phyloP scores from a whole-genome alignment of 495 filamentous ascomycete species.

The Staphylotrichum longicolle region DNA sequence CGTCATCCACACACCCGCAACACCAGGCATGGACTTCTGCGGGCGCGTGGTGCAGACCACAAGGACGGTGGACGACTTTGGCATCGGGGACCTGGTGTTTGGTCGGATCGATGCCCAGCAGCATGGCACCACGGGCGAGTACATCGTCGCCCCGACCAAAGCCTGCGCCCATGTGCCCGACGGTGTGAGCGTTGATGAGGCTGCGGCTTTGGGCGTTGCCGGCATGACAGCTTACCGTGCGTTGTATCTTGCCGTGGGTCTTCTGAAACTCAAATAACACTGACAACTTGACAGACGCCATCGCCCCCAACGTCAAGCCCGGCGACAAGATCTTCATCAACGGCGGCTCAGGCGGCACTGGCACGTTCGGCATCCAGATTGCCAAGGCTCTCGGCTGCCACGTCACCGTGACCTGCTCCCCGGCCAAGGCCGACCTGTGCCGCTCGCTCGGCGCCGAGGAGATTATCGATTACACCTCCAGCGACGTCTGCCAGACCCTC shows the following conservation, averaged over 20 bases:
- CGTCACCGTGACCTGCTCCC: slow-evolving; percentile 61
- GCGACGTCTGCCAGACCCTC: slow-evolving; percentile 50
- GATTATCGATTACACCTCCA: slow-evolving; percentile 64
- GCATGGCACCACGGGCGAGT: slow-evolving; percentile 58
- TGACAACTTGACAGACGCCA: slow-evolving; percentile 33
- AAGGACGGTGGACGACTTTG: slow-evolving; percentile 36
- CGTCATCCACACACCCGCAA: slow-evolving; percentile 45
- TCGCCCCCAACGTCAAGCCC: slow-evolving; percentile 52
- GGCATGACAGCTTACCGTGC: slow-evolving; percentile 56
- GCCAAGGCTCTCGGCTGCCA: slow-evolving; percentile 63
- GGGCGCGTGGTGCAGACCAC: slow-evolving; percentile 54
- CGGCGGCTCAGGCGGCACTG: slow-evolving; percentile 63
- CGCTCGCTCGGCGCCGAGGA: slow-evolving; percentile 62
- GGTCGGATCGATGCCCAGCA: slow-evolving; percentile 44
- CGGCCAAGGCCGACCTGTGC: slow-evolving; percentile 56
- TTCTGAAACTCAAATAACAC: not conserved
- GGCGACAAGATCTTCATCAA: slow-evolving; percentile 66
- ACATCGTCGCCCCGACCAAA: slow-evolving; percentile 36
- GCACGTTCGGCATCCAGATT: slow-evolving; percentile 62
- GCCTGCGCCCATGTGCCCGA: slow-evolving; percentile 46
- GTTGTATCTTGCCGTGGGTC: not conserved
- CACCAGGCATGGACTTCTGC: slow-evolving; percentile 63
- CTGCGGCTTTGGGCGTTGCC: slow-evolving; percentile 54
- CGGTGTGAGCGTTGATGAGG: slow-evolving; percentile 50
- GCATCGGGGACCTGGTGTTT: slow-evolving; percentile 56